Base-by-base conservation (phyloP, 768 basidiomycete genomes). In the Xerocomellus dryophilus region DNA sequence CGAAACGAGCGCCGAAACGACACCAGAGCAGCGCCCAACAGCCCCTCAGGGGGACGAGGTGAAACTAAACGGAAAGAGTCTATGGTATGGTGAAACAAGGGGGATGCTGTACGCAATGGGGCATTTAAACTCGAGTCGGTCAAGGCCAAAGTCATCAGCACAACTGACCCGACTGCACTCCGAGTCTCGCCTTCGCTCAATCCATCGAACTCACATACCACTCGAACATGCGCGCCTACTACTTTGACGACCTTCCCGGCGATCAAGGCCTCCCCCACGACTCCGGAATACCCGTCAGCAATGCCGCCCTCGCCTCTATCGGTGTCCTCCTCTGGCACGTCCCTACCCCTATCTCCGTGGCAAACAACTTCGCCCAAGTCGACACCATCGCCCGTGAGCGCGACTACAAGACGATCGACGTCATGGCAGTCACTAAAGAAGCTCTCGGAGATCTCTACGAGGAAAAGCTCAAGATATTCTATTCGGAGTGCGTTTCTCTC, bases 191-290 rank as follows among this genome's bases (percentile, higher is more conserved):
- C n/a, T n/a, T n/a, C n/a, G n/a, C n/a, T n/a, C n/a, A n/a, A n/a
- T 29, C 27, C 27, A 29, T 9, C 27, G 8, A 29, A 29, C 8
- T 29, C 27, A 9, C 7, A 29, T 8, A n/a, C n/a, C n/a, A n/a
- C n/a, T n/a, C n/a, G n/a, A n/a, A n/a, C 17, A 90, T 90, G 88
- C 83, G 83, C 39, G 85, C 85, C 9, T 88, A 86, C 75, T 86
- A 84, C 74, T 84, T 77, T 67, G 85, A 89, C 70, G 80, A 86
- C 64, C 27, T 81, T 31, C 80, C 84, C 1, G 88, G 85, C 29
- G 92, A 95, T 72, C 92, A 93, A 65, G 84, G 90, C 32, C 80
- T 88, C 6, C 81, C 78, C 0, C 93, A 98, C 72, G 82, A 93
- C 68, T 86, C 80, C 18, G 76, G 79, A 23, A 77, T 74, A 17